Evolutionary conservation across 257 asterid genomes (phyloP).

Genomic region (Nicotiana attenuata): DNA sequence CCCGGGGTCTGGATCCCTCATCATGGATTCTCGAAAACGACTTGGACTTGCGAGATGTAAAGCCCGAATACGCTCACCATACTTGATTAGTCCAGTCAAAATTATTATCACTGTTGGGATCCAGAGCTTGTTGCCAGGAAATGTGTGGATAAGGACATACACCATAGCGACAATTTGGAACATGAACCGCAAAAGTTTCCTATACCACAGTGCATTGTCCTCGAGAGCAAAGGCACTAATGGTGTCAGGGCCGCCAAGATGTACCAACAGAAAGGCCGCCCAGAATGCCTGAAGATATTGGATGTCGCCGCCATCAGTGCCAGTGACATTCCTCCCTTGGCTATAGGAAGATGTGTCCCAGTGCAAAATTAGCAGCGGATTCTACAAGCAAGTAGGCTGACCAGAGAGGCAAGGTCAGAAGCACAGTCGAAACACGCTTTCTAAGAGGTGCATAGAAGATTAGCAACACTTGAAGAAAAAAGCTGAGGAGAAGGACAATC

Average conservation of each 20-base stretch:
- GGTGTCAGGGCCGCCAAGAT: conserved; percentile 54
- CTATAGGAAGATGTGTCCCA: conserved; percentile 47
- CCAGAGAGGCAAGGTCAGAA: conserved; percentile 35
- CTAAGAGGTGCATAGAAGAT: conserved; percentile 32
- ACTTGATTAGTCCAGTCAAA: conserved; percentile 38
- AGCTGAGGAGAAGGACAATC: conserved; percentile 33
- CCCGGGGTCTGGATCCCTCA: conserved; percentile 38
- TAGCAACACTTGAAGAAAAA: conserved; percentile 33
- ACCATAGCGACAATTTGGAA: conserved; percentile 28
- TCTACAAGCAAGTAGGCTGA: conserved; percentile 47
- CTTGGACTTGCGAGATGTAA: conserved; percentile 35
- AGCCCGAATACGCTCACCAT: conserved; percentile 33
- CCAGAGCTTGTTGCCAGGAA: conserved; percentile 28
- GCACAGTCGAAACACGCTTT: conserved; percentile 17
- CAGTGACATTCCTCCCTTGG: conserved; percentile 13
- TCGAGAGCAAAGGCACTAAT: conserved; percentile 50
- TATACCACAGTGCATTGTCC: conserved; percentile 47
- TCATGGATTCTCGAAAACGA: conserved; percentile 37
- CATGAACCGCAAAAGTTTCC: conserved; percentile 35
- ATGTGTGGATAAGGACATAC: conserved; percentile 32
- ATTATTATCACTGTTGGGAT: conserved; percentile 38
- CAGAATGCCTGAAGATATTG: conserved; percentile 43
- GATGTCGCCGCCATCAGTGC: neutral
- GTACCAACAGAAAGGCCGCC: conserved; percentile 50
- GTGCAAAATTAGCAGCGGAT: conserved; percentile 41